Conservation (phyloP, 495 filamentous ascomycete species). For the Hypoxylon lienhwacheense region DNA sequence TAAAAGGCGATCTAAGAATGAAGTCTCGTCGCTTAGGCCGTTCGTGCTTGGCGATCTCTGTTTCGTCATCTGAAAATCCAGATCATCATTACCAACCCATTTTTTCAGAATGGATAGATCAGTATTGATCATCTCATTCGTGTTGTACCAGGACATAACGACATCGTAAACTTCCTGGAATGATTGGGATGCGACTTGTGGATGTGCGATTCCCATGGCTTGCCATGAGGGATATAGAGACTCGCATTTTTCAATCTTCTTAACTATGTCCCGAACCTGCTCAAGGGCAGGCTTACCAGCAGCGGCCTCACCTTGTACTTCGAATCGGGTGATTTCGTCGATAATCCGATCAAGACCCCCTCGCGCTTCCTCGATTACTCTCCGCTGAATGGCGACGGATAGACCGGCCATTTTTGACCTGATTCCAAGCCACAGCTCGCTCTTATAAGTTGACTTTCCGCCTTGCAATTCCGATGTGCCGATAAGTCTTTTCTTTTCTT, state of each 20-base stretch:
- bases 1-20: constrained; percentile 95
- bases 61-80: constrained; percentile 78
- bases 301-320: constrained; percentile 91
- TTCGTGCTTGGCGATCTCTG: constrained; percentile 57
- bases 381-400: constrained; percentile 76
- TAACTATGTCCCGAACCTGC: constrained; percentile 86
- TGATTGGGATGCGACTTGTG: constrained; percentile 68
- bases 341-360: constrained; percentile 67
- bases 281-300: constrained; percentile 82
- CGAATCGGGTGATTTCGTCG: constrained; percentile 86
- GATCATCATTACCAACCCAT: constrained; percentile 95
- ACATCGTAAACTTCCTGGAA: constrained; percentile 82
- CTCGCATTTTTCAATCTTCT: constrained; percentile 85
- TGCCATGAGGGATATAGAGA: constrained; percentile 76
- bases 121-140: constrained; percentile 95
- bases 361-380: constrained; percentile 80
- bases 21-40: constrained; percentile 81
- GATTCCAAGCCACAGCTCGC: constrained; percentile 89
- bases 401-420: constrained; percentile 80
- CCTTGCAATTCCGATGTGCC: constrained; percentile 75
- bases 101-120: constrained; percentile 85
- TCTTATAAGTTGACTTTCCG: constrained; percentile 69
- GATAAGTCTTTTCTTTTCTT: constrained; percentile 94
- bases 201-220: constrained; percentile 70
- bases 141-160: constrained; percentile 94